phyloP scores from a whole-genome alignment of 1,139 yeast genomes.

The Scheffersomyces illinoinensis region DNA sequence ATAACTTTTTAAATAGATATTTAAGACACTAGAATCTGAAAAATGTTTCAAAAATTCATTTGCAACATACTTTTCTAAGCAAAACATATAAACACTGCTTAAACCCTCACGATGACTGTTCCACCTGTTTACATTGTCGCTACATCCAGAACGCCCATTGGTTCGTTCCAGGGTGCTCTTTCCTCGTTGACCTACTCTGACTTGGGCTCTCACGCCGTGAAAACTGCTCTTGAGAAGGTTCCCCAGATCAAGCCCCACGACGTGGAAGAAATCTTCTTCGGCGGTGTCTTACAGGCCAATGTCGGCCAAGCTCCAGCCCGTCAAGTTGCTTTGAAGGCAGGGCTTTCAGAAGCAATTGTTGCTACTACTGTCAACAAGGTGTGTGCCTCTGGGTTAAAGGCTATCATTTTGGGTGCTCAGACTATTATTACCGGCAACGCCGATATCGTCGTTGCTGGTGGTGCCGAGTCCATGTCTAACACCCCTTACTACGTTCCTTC shows the following conservation, averaged over 20 bases:
- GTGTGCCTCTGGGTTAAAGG: constrained; percentile 95
- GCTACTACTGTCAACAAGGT: constrained; percentile 95
- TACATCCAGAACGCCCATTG: constrained; percentile 92
- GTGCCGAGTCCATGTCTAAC: constrained; percentile 97
- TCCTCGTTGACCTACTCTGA: constrained; percentile 76
- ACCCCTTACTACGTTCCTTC: constrained; percentile 89
- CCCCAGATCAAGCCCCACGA: constrained; percentile 75
- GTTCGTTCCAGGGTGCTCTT: constrained; percentile 85
- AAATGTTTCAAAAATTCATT: background rate
- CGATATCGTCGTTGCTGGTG: constrained; percentile 93
- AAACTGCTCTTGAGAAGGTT: constrained; percentile 80
- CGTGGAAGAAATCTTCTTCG: constrained; percentile 90
- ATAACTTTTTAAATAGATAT: background rate
- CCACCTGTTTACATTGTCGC: constrained; percentile 81
- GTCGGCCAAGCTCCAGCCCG: constrained; percentile 98
- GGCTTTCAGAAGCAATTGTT: constrained; percentile 72
- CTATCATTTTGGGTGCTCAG: constrained; percentile 88
- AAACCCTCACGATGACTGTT: constrained; percentile 4
- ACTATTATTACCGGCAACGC: constrained; percentile 85
- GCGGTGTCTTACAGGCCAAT: constrained; percentile 90
- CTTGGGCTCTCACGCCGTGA: constrained; percentile 90
- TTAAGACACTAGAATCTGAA: background rate
- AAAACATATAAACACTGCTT: background rate
- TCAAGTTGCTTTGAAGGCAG: constrained; percentile 92
- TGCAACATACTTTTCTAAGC: background rate